Conservation (phyloP, 2,329 filamentous ascomycete species). For the Penicillium rolfsii region DNA sequence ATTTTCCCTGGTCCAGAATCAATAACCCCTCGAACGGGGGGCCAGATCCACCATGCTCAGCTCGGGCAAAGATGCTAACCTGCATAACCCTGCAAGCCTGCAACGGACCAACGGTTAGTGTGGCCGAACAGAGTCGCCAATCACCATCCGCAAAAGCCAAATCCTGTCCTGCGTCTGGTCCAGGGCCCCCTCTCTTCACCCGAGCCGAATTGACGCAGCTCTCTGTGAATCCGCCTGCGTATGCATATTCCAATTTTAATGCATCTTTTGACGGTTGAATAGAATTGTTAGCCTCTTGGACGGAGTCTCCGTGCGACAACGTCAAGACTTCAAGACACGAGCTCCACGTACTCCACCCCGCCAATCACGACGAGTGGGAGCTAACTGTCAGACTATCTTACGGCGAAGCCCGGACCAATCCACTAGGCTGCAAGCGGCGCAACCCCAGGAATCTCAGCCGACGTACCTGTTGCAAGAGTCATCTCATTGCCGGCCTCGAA, state of each 20-base stretch:
- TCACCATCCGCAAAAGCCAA: slow-evolving; percentile 12
- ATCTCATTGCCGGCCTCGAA: neutral
- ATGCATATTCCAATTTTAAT: neutral
- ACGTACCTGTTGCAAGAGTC: neutral
- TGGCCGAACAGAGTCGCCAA: slow-evolving; percentile 21
- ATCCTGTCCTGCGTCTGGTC: neutral
- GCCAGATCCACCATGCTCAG: slow-evolving; percentile 12
- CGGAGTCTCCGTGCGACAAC: neutral
- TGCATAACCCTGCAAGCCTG: neutral
- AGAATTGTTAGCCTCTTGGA: neutral
- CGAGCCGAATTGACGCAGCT: neutral
- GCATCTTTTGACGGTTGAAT: neutral
- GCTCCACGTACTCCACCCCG: neutral
- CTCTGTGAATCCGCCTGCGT: neutral
- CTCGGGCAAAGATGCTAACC: slow-evolving; percentile 1
- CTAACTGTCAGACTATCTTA: neutral
- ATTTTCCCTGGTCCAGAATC: neutral
- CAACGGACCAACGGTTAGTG: slow-evolving; percentile 10
- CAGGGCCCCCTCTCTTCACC: slow-evolving; percentile 3
- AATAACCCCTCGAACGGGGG: neutral
- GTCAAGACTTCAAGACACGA: neutral
- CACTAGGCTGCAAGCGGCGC: slow-evolving; percentile 1
- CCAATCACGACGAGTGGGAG: neutral
- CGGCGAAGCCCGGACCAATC: neutral
- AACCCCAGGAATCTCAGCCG: slow-evolving; percentile 3